Base-by-base conservation (phyloP, 345 rosid genomes). In the Populus simonii region DNA sequence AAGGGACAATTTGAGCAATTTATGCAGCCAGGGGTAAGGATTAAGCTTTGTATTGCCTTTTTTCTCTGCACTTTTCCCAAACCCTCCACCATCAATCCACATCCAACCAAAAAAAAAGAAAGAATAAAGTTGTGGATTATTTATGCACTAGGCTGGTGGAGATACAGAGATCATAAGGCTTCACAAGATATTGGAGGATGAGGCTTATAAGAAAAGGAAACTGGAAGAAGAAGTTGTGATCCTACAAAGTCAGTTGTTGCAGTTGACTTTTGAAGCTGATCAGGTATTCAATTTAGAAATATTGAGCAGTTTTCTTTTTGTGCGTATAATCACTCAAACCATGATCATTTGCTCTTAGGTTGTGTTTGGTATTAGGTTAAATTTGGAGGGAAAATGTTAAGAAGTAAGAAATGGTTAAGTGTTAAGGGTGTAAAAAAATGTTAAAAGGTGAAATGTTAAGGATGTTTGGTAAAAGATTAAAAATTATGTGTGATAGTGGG, bases 221-320 rank as follows among this genome's bases (percentile, higher is more conserved):
- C 22, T 78, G 45, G 82, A 82, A 71, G 85, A 82, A 79, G 79
- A 78, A 71, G 63, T 79, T 68, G 31, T 35, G 27, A 36, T 43
- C 33, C 65, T 82, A 25, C 76, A 57, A 71, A 82, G 80, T 74
- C 85, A 82, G 77, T 72, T 82, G 31, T 53, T 75, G 73, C 85
- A 82, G 39, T 45, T 82, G 67, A 71, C 70, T 66, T 74, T 74
- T 22, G 82, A 79, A 78, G 74, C 82, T 79, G 82, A 79, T 15
- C 82, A 79, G 82, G 85, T 82, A 75, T 7, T 70, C 17, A 49
- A 6, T 73, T 65, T 45, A 43, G 45, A 61, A 41, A 45, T 2
- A 15, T 57, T 59, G 23, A 61, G 36, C 59, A 16, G 25, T 23
- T 74, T 36, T 57, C 23, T 36, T 70, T n/a, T 59, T 59, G 29